Percentiles rank a stretch among this genome's conserved stretches.
Conservation (phyloP, 805 yeast species). For the Pichia exigua region DNA sequence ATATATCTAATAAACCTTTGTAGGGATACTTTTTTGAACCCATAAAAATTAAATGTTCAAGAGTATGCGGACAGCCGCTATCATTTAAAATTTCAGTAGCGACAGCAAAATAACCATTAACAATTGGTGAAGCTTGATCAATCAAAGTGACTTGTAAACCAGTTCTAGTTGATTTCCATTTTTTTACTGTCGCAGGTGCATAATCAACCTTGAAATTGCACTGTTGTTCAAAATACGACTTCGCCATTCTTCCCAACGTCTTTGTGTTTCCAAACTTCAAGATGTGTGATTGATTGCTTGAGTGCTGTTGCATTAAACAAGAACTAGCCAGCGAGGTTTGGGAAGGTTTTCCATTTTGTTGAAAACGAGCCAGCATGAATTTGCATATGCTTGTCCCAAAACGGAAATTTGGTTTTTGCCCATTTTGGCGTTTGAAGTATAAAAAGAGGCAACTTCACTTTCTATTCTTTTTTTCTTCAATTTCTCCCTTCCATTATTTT, state of each 20-base stretch:
- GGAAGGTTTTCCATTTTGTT: no score
- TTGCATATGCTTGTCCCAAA: not conserved
- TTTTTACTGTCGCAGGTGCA: constrained; percentile 62
- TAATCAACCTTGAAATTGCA: constrained; percentile 59
- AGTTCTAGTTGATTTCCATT: constrained; percentile 73
- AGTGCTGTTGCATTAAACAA: no score
- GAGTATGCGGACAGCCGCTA: constrained; percentile 90
- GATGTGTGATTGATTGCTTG: no score
- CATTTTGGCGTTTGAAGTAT: not conserved
- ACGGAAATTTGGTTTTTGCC: not conserved
- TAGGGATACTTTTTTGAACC: constrained; percentile 86
- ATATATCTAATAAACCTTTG: constrained; percentile 81
- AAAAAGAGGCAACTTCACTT: not conserved
- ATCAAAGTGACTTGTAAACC: constrained; percentile 77
- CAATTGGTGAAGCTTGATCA: constrained; percentile 76
- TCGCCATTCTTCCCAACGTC: constrained; percentile 10
- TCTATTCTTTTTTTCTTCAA: not conserved
- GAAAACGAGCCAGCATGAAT: not conserved
- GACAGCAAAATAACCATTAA: constrained; percentile 91
- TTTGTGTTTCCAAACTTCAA: not conserved
- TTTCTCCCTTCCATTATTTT: not conserved
- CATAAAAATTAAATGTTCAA: constrained; percentile 92
- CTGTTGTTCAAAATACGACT: constrained; percentile 33
- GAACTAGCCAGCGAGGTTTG: no score
- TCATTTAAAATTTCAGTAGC: constrained; percentile 87